Evolutionary conservation across 2,329 filamentous ascomycete genomes (phyloP), one percentile per base, ranked within the genome.

Genomic region (Atkinsonella texensis): DNA sequence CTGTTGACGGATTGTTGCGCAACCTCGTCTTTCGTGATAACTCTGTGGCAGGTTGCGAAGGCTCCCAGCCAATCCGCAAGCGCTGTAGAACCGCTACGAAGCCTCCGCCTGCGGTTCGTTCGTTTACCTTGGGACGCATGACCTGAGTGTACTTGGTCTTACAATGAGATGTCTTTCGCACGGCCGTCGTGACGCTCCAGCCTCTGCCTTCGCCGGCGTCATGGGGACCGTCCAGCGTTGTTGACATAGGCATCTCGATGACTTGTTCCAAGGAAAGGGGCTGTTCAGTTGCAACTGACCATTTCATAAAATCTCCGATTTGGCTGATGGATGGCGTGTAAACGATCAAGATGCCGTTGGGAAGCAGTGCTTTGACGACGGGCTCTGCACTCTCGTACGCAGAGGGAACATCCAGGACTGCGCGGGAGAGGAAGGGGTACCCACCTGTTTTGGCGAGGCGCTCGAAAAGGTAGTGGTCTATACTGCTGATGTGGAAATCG

Each of bases 291-390:
- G 74, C 67, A 52, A 74, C 75, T 33, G 81, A 50, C 68, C 68
- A 70, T 18, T 60, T 53, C 40, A 65, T 60, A 53, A 83, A 85
- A 5, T 81, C 75, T 41, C 76, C 80, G 51, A 91, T 84, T 64
- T 91, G 87, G 10, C 86, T 89, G 53, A 93, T 81, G 58, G 81
- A 87, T 0, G 87, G 87, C 56, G 81, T 82, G 68, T 89, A 93
- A 1, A 89, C 74, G 13, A 85, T 72, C 33, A 91, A 69, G 9
- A 78, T 70, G 0, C 82, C 86, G 59, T 85, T 78, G 1, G 77
- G 73, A 40, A 77, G 77, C 50, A 93, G 66, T 13, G 81, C 79
- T n/a, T 72, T 62, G 5, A 76, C 68, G 20, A 83, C 70, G 28
- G 69, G 68, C 1, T 68, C 65, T 1, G 68, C 66, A 32, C 69